Conservation (phyloP, 2,329 filamentous ascomycete species). For the Fusarium avenaceum region DNA sequence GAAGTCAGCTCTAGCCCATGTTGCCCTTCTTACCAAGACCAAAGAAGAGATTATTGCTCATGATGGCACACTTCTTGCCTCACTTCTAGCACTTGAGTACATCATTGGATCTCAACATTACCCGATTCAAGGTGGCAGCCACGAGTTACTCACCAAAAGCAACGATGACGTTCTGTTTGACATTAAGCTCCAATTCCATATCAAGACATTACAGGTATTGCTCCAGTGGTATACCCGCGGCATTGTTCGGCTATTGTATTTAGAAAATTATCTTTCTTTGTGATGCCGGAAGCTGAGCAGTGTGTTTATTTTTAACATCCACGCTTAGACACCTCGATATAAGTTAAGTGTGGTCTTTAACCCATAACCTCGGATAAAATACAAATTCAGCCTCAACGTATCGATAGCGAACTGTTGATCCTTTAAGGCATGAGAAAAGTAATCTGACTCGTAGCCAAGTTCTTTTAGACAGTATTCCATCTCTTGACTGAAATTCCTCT, state of each 20-base stretch:
- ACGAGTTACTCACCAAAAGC: background rate
- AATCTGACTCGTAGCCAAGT: conserved; percentile 30
- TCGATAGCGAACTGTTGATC: background rate
- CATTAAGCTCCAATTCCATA: background rate
- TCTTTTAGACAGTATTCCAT: conserved; percentile 32
- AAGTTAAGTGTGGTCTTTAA: conserved; percentile 42
- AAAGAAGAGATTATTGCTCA: too few species aligned
- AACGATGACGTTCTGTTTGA: background rate
- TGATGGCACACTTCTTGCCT: too few species aligned
- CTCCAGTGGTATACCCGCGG: conserved; percentile 55
- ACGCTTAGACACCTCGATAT: conserved; percentile 61
- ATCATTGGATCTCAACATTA: too few species aligned
- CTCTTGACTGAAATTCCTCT: conserved; percentile 70
- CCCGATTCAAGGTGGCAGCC: background rate
- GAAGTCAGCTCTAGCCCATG: background rate
- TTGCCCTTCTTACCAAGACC: too few species aligned
- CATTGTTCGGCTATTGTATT: conserved; percentile 43
- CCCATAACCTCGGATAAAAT: conserved; percentile 41
- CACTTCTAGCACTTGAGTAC: too few species aligned
- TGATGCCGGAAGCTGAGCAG: conserved; percentile 10
- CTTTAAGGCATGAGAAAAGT: conserved; percentile 41
- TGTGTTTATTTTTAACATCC: conserved; percentile 51
- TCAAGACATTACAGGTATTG: conserved; percentile 70
- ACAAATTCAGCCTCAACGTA: conserved; percentile 6
- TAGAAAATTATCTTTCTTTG: conserved; percentile 1